These are phyloP conservation scores for Ramaria rubella DNA, from an alignment of 768 basidiomycete species.

Conservation along the genomic window DNA sequence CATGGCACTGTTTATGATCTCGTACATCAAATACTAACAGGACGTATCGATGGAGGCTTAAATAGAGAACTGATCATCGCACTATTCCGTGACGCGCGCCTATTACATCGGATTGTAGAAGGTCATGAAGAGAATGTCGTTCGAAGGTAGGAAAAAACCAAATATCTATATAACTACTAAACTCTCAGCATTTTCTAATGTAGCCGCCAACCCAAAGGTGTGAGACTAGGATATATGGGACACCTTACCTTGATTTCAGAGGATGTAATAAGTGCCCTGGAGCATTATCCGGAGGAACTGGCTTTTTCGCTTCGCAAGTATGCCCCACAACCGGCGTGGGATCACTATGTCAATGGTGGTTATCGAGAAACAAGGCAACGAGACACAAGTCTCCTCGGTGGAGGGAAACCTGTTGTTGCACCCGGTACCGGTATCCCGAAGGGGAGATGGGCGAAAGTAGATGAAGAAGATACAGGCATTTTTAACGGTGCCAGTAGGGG, in stretches of 20 bases:
- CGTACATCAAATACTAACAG: constrained; percentile 91
- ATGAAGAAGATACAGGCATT: constrained; percentile 13
- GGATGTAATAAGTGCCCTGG: constrained; percentile 85
- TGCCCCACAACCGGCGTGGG: constrained; percentile 79
- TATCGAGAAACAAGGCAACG: constrained; percentile 82
- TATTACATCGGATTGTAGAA: constrained; percentile 83
- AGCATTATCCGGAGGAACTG: constrained; percentile 79
- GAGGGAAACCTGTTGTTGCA: constrained; percentile 65
- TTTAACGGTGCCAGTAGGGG: constrained; percentile 2
- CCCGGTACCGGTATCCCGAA: constrained; percentile 42
- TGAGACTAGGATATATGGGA: constrained; percentile 92
- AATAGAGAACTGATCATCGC: constrained; percentile 81
- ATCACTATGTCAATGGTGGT: constrained; percentile 78
- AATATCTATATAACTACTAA: constrained; percentile 9
- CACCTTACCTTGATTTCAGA: constrained; percentile 93
- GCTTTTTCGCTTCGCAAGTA: constrained; percentile 54
- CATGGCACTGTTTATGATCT: constrained; percentile 96
- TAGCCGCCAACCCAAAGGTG: constrained; percentile 67
- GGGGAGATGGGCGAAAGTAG: constrained; percentile 47
- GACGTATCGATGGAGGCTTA: constrained; percentile 56
- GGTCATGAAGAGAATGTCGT: constrained; percentile 76
- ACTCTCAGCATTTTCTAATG: background rate
- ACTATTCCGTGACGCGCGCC: constrained; percentile 76
- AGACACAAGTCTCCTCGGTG: constrained; percentile 76
- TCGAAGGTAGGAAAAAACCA: constrained; percentile 47